These are phyloP conservation scores for Cutaneotrichosporon cavernicola DNA, from an alignment of 1,284 basidiomycete genomes.

Conservation along the genomic window DNA sequence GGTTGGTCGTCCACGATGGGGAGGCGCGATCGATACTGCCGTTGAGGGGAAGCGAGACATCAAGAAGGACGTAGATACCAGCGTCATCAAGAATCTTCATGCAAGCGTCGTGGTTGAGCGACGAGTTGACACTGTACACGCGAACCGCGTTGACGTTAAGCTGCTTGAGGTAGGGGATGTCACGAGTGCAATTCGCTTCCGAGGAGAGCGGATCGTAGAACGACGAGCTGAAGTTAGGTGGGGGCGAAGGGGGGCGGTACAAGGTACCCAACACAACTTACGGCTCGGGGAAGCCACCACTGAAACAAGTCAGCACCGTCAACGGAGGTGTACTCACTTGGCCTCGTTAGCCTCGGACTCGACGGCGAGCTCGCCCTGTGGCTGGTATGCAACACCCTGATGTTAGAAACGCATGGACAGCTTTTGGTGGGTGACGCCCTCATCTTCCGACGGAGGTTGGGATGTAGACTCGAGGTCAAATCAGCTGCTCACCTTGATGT, in stretches of 20 bases:
- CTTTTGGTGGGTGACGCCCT: neutral
- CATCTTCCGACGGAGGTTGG: neutral
- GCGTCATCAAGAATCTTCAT: conserved; percentile 74
- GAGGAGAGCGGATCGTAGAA: conserved; percentile 70
- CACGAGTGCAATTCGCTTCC: conserved; percentile 67
- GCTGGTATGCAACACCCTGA: conserved; percentile 80
- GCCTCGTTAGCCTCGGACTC: conserved; percentile 58
- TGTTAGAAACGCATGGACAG: conserved; percentile 10
- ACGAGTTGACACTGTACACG: conserved; percentile 79
- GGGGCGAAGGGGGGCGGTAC: neutral
- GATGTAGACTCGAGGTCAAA: neutral
- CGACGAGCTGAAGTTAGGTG: conserved; percentile 30
- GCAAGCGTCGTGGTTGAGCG: conserved; percentile 78
- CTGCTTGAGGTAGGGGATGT: conserved; percentile 69
- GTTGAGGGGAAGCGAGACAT: conserved; percentile 77
- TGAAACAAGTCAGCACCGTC: conserved; percentile 21
- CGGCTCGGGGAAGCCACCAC: conserved; percentile 68
- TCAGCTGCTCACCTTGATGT: conserved; percentile 63
- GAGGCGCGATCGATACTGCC: conserved; percentile 75
- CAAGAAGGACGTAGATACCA: conserved; percentile 87
- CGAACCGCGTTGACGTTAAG: conserved; percentile 64
- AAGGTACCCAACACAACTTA: conserved; percentile 40
- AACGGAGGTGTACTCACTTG: conserved; percentile 38
- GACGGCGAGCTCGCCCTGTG: conserved; percentile 63
- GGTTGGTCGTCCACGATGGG: conserved; percentile 78